Evolutionary conservation across 441 rosid species (phyloP).

Genomic region (Syzygium syzygioides): DNA sequence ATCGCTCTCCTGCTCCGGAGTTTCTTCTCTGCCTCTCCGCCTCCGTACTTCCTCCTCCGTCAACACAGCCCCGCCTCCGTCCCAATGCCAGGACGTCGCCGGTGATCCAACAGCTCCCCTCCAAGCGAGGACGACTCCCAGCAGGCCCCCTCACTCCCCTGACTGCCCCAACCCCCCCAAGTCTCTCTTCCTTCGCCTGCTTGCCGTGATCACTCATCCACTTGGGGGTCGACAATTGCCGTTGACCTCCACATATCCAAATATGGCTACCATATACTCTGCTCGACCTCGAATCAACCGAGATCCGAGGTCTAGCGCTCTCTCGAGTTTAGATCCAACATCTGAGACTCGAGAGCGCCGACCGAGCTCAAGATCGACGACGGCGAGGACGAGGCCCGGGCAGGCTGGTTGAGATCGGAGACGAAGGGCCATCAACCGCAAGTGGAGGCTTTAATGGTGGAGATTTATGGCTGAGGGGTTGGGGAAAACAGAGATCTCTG

Average conservation of each 20-base stretch:
- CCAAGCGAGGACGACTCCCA: background rate
- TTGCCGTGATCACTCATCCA: background rate
- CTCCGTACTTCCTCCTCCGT: background rate
- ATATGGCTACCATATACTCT: fast-evolving
- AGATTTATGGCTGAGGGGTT: background rate
- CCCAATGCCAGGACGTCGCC: background rate
- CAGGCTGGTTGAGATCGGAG: background rate
- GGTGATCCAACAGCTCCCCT: background rate
- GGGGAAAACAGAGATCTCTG: background rate
- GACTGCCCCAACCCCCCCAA: background rate
- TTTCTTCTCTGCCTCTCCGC: too few species aligned
- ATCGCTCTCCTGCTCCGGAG: too few species aligned
- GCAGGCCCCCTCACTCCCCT: background rate
- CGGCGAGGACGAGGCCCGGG: fast-evolving
- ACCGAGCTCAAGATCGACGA: background rate
- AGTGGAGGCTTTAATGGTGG: background rate
- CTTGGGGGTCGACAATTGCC: too few species aligned
- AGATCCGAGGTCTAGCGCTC: background rate
- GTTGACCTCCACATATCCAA: background rate
- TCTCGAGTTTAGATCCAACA: background rate
- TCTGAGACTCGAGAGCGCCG: background rate
- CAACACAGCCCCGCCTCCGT: background rate
- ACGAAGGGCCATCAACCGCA: background rate
- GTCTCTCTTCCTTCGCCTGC: background rate
- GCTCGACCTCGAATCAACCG: background rate